Base-by-base conservation (phyloP, 139 green algal genomes). In the Gonium pectorale region DNA sequence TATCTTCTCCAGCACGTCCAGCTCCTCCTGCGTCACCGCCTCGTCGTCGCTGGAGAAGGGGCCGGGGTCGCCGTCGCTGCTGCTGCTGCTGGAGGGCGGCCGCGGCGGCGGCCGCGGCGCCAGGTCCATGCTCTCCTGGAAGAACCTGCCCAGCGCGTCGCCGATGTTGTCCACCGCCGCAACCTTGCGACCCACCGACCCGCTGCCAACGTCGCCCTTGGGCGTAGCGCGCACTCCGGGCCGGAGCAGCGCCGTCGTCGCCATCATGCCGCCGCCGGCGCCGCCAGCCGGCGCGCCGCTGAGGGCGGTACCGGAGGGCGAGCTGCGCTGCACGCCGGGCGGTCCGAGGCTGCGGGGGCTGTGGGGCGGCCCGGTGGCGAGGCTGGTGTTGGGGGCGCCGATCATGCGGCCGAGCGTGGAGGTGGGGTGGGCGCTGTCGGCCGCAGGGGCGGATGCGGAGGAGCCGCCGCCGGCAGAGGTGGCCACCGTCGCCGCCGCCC, bases 51-150 rank as follows among this genome's bases (percentile, higher is more conserved):
- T 56, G 33, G 62, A 73, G 22, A 27, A 15, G 8, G 44, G 31
- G 31, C 24, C 78, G 26, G 29, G 41, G 46, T 74, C 44, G 21
- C 44, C 44, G 44, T 54, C 43, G 33, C n/a, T 27, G 43, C 63
- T 75, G 44, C 27, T 54, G 62, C 13, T 66, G 62, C 9, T 66
- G 26, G 78, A 71, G 31, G 62, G 40, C 21, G 56, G 62, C 11
- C 19, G 44, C n/a, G 78, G 43, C 3, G 77, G 40, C 43, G 43
- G 63, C 33, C 62, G 60, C 2, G 75, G 63, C 0, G 63, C 78
- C 44, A 84, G 78, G 19, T 73, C 78, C 59, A 84, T 43, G 33
- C 62, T 75, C 49, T 73, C 78, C 77, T 81, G 54, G 38, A 81
- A 81, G 73, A 81, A 81, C 38, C 40, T 27, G 26, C 54, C 56